Conservation (phyloP, 805 yeast genomes). For the Hemisphaericaspora nanyangensis region DNA sequence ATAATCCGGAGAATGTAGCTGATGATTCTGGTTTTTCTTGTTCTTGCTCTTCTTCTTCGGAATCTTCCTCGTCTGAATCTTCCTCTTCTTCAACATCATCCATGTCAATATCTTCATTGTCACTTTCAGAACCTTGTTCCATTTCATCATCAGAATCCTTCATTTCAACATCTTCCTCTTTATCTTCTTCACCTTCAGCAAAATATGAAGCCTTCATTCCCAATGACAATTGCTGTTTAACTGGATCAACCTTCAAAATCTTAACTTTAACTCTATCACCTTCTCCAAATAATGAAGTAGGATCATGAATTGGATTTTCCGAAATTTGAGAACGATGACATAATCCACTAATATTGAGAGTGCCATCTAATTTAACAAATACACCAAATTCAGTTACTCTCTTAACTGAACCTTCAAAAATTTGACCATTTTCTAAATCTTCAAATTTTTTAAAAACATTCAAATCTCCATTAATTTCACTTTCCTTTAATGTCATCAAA, state of each 20-base stretch:
- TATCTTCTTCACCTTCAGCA: conserved; percentile 27
- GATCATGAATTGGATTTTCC: conserved; percentile 57
- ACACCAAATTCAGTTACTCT: conserved; percentile 87
- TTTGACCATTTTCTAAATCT: conserved; percentile 66
- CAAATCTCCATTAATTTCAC: conserved; percentile 71
- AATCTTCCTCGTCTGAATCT: conserved; percentile 21
- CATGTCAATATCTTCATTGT: conserved; percentile 32
- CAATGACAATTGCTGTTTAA: conserved; percentile 72
- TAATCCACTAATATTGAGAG: conserved; percentile 73
- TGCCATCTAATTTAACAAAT: conserved; percentile 75
- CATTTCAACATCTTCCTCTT: conserved; percentile 20
- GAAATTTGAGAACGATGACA: conserved; percentile 86
- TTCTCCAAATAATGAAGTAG: conserved; percentile 66
- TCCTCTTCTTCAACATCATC: conserved; percentile 32
- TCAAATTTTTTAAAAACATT: conserved; percentile 56
- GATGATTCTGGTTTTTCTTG: neutral
- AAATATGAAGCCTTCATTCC: conserved; percentile 96
- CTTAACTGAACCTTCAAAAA: conserved; percentile 74
- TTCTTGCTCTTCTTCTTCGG: conserved; percentile 24
- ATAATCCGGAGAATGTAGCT: conserved; percentile 50
- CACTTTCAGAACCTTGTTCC: conserved; percentile 24
- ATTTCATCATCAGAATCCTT: conserved; percentile 17
- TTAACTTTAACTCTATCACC: conserved; percentile 92
- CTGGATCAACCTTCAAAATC: conserved; percentile 57
- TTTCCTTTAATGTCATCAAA: conserved; percentile 74